Conservation (phyloP, 1,284 basidiomycete genomes). For the Cutaneotrichosporon cavernicola region DNA sequence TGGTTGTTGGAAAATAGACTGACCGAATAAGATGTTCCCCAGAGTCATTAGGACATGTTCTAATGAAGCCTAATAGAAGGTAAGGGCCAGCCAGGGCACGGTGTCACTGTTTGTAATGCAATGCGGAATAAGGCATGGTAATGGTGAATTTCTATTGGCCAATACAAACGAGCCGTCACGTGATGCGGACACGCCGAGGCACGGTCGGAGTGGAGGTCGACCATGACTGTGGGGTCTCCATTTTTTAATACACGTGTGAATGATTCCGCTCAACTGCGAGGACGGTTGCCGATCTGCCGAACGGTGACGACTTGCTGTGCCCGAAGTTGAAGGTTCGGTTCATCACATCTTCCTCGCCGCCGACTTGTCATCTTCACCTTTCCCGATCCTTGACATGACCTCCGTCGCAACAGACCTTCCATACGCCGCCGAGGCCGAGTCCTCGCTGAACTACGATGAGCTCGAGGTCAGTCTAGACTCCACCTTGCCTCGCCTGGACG, state of each 20-base stretch:
- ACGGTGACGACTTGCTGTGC: conserved; percentile 7
- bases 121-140: background rate
- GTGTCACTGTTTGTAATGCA: background rate
- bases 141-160: background rate
- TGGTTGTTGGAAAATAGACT: background rate
- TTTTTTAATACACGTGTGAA: background rate
- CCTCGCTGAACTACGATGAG: conserved; percentile 83
- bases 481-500: background rate
- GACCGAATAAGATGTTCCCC: background rate
- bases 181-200: background rate
- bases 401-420: conserved; percentile 69
- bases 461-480: conserved; percentile 64
- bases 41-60: background rate
- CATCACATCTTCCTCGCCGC: background rate
- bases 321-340: background rate
- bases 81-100: too few species aligned
- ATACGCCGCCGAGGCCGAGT: conserved; percentile 91
- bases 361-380: background rate
- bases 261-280: background rate
- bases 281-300: background rate
- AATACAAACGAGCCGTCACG: background rate
- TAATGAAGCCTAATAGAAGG: background rate
- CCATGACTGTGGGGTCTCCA: conserved; percentile 1
- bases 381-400: background rate
- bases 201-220: background rate